Evolutionary conservation across 176 grass and related monocot genomes (phyloP).

Genomic region (Aegilops bicornis): DNA sequence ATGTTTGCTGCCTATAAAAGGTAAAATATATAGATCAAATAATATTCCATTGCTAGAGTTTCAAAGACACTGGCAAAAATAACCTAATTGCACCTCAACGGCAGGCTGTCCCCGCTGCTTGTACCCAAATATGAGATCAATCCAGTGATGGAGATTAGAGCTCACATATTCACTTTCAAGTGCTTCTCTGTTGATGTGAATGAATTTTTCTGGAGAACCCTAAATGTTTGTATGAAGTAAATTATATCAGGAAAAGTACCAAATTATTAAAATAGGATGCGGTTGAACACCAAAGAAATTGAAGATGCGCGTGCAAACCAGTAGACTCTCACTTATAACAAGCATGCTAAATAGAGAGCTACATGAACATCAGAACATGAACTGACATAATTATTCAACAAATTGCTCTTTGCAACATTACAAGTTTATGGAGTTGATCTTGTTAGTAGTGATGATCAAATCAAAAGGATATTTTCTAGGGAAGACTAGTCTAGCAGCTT

Average conservation of each 20-base stretch:
- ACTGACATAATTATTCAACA: conserved; percentile 5
- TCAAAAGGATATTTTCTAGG: background rate
- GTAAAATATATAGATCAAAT: conserved; percentile 25
- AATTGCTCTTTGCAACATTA: conserved; percentile 7
- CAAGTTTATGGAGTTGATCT: conserved; percentile 11
- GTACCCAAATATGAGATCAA: conserved; percentile 94
- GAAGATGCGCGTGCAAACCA: conserved; percentile 2
- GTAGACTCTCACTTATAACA: background rate
- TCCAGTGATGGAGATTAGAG: conserved; percentile 98
- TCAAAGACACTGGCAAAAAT: conserved; percentile 12
- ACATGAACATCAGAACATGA: conserved; percentile 19
- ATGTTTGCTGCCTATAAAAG: conserved; percentile 83
- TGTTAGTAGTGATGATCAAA: conserved; percentile 1
- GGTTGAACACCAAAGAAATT: background rate
- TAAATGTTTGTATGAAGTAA: conserved; percentile 40
- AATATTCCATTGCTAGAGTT: background rate
- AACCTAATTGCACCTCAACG: conserved; percentile 19
- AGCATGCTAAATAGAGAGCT: background rate
- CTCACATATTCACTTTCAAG: conserved; percentile 99
- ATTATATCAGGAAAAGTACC: conserved; percentile 15
- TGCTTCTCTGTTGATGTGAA: conserved; percentile 80
- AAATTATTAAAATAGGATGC: conserved; percentile 8
- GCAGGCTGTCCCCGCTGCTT: conserved; percentile 78
- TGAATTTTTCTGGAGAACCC: conserved; percentile 92
- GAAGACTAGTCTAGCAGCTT: background rate